A percentile compares a stretch with the other conserved stretches of the same genome.
Evolutionary conservation across 495 filamentous ascomycete genomes (phyloP).

Genomic region (Elasticomyces elasticus): DNA sequence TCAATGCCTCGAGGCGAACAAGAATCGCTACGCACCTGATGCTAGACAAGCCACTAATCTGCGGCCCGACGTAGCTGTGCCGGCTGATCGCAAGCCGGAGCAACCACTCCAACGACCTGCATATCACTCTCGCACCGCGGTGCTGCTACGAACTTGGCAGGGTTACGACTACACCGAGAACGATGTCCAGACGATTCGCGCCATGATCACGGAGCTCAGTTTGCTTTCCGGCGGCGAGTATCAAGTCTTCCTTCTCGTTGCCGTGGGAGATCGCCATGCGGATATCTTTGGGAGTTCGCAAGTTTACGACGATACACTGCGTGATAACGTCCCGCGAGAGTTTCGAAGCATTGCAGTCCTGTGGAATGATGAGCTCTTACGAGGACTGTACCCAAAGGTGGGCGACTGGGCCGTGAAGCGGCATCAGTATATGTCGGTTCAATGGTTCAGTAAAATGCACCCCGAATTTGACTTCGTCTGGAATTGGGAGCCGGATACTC

Average conservation of each 20-base stretch:
- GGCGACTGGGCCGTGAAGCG: constrained; percentile 35
- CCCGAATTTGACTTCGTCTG: constrained; percentile 66
- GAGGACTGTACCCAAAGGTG: constrained; percentile 48
- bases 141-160: constrained; percentile 61
- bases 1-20: constrained; percentile 52
- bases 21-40: constrained; percentile 42
- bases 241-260: constrained; percentile 63
- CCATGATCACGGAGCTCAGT: constrained; percentile 62
- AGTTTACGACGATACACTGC: constrained; percentile 44
- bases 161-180: constrained; percentile 59
- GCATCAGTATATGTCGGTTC: constrained; percentile 49
- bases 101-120: background rate
- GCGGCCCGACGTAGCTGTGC: constrained; percentile 1
- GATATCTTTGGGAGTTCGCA: constrained; percentile 47
- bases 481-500: constrained; percentile 69
- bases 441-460: constrained; percentile 56
- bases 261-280: constrained; percentile 52
- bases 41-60: constrained; percentile 16
- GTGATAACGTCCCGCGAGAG: constrained; percentile 50
- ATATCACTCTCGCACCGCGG: constrained; percentile 48
- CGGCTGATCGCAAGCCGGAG: background rate
- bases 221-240: constrained; percentile 68
- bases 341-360: constrained; percentile 57
- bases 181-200: constrained; percentile 60
- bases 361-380: constrained; percentile 52